These are phyloP conservation scores for Nothophaeocryptopus gaeumannii DNA, from an alignment of 2,329 filamentous ascomycete genomes.

Conservation along the genomic window DNA sequence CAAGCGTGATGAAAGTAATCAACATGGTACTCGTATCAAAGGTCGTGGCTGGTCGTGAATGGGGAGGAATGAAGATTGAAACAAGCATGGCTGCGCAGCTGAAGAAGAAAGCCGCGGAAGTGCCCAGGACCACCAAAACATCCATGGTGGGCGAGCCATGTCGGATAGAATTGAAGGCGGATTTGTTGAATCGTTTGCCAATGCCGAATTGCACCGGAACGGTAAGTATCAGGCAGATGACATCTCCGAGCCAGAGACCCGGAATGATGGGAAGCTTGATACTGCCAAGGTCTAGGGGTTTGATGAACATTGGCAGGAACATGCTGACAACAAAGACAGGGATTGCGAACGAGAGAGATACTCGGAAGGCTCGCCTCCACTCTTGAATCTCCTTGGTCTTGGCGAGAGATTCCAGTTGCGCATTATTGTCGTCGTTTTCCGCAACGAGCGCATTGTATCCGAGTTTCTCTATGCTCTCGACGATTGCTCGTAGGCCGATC, in stretches of 20 bases:
- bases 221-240: slow-evolving; percentile 79
- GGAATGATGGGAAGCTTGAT: slow-evolving; percentile 60
- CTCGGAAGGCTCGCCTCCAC: slow-evolving; percentile 78
- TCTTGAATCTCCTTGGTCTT: slow-evolving; percentile 96
- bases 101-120: slow-evolving; percentile 94
- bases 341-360: slow-evolving; percentile 76
- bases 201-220: slow-evolving; percentile 96
- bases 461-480: slow-evolving; percentile 74
- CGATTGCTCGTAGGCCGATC: slow-evolving; percentile 76
- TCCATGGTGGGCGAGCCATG: slow-evolving; percentile 97
- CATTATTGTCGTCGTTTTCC: slow-evolving; percentile 92
- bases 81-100: slow-evolving; percentile 84
- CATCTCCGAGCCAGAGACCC: slow-evolving; percentile 83
- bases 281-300: slow-evolving; percentile 71
- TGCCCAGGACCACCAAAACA: slow-evolving; percentile 88
- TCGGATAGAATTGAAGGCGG: slow-evolving; percentile 88
- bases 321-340: slow-evolving; percentile 92
- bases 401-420: slow-evolving; percentile 89
- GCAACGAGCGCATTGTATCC: slow-evolving; percentile 88
- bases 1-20: slow-evolving; percentile 89
- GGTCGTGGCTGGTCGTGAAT: slow-evolving; percentile 78
- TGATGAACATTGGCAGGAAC: slow-evolving; percentile 84
- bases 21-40: slow-evolving; percentile 99
- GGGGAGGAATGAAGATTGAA: slow-evolving; percentile 70
- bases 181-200: slow-evolving; percentile 87